phyloP scores from a whole-genome alignment of 2,329 filamentous ascomycete species.

The Akanthomyces dipterigenus region DNA sequence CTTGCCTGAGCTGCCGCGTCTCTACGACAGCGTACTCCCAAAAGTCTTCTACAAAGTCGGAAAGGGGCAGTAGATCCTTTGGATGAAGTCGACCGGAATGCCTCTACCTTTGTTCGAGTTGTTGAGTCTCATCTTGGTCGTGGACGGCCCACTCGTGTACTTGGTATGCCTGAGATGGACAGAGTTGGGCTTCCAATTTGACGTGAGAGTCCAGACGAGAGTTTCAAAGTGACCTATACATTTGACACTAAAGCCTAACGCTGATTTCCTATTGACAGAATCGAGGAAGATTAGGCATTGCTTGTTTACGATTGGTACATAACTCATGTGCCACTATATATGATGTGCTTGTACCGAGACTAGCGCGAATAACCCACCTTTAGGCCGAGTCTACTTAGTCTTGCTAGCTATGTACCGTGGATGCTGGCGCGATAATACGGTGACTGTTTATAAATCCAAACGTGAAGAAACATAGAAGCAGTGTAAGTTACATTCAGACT shows the following conservation, averaged over 20 bases:
- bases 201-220: neutral
- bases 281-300: too few species aligned
- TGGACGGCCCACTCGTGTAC: neutral
- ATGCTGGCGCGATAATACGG: too few species aligned
- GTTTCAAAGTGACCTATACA: neutral
- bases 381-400: too few species aligned
- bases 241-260: neutral
- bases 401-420: too few species aligned
- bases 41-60: neutral
- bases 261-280: neutral
- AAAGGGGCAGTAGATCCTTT: neutral
- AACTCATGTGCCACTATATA: too few species aligned
- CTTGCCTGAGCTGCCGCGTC: neutral
- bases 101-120: neutral
- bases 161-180: neutral
- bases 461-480: too few species aligned
- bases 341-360: too few species aligned
- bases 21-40: neutral
- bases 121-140: neutral
- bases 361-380: too few species aligned
- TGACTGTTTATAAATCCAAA: too few species aligned
- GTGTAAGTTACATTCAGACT: too few species aligned
- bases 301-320: too few species aligned
- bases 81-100: neutral
- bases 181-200: neutral